These are phyloP conservation scores for Globomyces sp. DNA, from an alignment of 371 early-diverging fungal genomes.

Conservation along the genomic window DNA sequence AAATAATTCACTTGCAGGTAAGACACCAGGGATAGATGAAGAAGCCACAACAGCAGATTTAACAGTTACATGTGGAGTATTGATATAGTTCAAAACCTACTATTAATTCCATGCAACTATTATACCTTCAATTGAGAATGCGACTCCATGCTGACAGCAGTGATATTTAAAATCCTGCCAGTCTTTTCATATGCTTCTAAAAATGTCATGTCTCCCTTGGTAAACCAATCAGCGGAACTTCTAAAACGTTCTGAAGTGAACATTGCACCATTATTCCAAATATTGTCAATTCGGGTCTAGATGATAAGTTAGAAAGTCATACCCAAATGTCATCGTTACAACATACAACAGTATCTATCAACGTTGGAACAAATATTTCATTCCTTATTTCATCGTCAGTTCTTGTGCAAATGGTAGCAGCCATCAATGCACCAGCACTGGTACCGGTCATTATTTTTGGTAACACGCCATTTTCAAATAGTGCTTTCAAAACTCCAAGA, in stretches of 20 bases:
- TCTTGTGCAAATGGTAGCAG: constrained; percentile 40
- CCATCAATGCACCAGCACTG: constrained; percentile 37
- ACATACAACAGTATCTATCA: constrained; percentile 24
- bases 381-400: constrained; percentile 51
- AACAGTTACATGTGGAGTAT: constrained; percentile 79
- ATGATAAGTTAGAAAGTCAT: constrained; percentile 22
- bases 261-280: constrained; percentile 35
- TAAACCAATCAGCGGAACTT: constrained; percentile 61
- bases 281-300: constrained; percentile 7
- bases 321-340: constrained; percentile 28
- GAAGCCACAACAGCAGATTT: constrained; percentile 83
- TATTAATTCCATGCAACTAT: not conserved
- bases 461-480: constrained; percentile 44
- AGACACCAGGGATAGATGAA: constrained; percentile 70
- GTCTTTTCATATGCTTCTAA: constrained; percentile 83
- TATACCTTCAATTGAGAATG: constrained; percentile 35
- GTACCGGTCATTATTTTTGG: constrained; percentile 54
- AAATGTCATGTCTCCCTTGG: constrained; percentile 51
- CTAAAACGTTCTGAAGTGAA: constrained; percentile 59
- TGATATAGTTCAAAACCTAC: constrained; percentile 78
- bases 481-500: constrained; percentile 47
- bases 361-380: constrained; percentile 32
- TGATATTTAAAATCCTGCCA: constrained; percentile 82
- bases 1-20: constrained; percentile 78
- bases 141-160: constrained; percentile 62